A percentile compares a stretch with the other conserved stretches of the same genome.
phyloP scores from a whole-genome alignment of 1,284 basidiomycete genomes.

The Boletus hoseneyae region DNA sequence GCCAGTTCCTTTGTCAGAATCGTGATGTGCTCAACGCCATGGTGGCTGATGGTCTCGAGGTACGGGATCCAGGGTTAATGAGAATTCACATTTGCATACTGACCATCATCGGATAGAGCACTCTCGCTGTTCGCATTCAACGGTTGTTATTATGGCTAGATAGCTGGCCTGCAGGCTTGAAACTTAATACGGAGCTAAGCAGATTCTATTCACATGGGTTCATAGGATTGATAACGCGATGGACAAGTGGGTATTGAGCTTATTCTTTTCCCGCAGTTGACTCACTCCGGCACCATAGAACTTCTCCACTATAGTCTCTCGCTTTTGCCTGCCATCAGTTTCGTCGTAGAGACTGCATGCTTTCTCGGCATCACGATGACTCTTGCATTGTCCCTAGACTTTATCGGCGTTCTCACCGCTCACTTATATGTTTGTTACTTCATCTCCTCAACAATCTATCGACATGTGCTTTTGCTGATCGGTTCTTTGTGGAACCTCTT shows the following conservation, averaged over 20 bases:
- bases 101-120: slow-evolving; percentile 30
- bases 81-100: neutral
- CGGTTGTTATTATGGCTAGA: slow-evolving; percentile 79
- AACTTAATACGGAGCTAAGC: slow-evolving; percentile 93
- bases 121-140: slow-evolving; percentile 50
- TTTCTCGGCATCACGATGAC: slow-evolving; percentile 68
- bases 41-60: slow-evolving; percentile 42
- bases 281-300: slow-evolving; percentile 18
- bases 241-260: slow-evolving; percentile 55
- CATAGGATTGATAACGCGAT: slow-evolving; percentile 56
- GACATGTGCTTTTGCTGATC: slow-evolving; percentile 57
- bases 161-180: slow-evolving; percentile 94
- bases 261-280: neutral
- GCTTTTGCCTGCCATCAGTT: slow-evolving; percentile 26
- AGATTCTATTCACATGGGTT: slow-evolving; percentile 77
- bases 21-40: slow-evolving; percentile 38
- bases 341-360: slow-evolving; percentile 51
- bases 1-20: slow-evolving; percentile 69
- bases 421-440: slow-evolving; percentile 77
- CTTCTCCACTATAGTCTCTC: slow-evolving; percentile 22
- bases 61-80: slow-evolving; percentile 21
- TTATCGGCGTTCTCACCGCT: slow-evolving; percentile 62
- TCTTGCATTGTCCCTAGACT: slow-evolving; percentile 66
- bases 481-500: slow-evolving; percentile 92
- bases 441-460: slow-evolving; percentile 63